phyloP scores from a whole-genome alignment of 2,329 filamentous ascomycete genomes.

The Didymella sp. region DNA sequence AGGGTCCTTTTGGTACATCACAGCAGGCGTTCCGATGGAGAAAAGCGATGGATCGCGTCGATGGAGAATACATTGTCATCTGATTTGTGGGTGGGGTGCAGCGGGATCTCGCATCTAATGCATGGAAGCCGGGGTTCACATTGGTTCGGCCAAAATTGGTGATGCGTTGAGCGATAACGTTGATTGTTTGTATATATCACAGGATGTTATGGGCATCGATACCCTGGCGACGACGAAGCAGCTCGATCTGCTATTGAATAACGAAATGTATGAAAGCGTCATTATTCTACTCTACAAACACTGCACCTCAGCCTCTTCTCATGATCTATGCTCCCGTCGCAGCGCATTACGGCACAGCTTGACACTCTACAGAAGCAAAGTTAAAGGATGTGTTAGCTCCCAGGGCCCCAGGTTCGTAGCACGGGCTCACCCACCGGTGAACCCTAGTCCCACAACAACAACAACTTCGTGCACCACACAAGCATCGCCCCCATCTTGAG shows the following conservation, averaged over 20 bases:
- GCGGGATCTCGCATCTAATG: conserved; percentile 26
- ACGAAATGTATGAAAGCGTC: conserved; percentile 20
- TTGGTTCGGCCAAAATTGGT: conserved; percentile 15
- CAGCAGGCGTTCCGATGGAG: conserved; percentile 56
- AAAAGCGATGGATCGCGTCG: conserved; percentile 58
- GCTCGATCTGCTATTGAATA: conserved; percentile 16
- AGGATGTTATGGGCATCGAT: conserved; percentile 16
- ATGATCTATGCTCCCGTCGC: not conserved
- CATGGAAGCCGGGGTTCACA: conserved; percentile 19
- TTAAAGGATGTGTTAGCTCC: not conserved
- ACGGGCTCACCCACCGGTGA: conserved; percentile 8
- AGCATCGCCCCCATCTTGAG: not conserved
- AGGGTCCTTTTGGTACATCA: conserved; percentile 34
- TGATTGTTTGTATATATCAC: conserved; percentile 17
- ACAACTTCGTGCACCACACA: conserved; percentile 9
- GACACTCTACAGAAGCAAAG: not conserved
- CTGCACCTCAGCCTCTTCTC: not conserved
- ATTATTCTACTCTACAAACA: conserved; percentile 11
- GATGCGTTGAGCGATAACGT: conserved; percentile 18
- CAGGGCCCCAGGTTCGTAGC: not conserved
- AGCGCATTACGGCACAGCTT: not conserved
- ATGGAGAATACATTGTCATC: conserved; percentile 61
- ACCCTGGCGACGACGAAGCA: conserved; percentile 14
- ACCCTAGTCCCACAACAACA: conserved; percentile 2
- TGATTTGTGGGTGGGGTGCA: conserved; percentile 37